These are phyloP conservation scores for Coemansia sp. DNA, from an alignment of 192 early-diverging fungal species.

Conservation along the genomic window DNA sequence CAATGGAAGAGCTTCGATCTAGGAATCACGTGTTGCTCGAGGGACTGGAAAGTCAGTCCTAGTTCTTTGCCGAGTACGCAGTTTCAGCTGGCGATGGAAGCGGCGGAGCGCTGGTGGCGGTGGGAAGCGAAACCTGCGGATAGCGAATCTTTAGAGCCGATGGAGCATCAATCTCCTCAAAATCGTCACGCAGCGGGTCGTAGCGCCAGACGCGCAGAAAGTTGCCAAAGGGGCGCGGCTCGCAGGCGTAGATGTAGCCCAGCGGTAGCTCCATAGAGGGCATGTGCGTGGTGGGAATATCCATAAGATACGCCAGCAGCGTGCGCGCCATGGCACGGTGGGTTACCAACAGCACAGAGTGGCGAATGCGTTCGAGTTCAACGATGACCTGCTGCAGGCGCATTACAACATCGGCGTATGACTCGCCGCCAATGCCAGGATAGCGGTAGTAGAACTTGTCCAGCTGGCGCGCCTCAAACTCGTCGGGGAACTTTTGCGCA, in stretches of 20 bases:
- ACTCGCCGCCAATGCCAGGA: constrained; percentile 95
- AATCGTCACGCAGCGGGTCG: constrained; percentile 22
- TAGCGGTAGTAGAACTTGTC: constrained; percentile 95
- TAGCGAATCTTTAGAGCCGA: constrained; percentile 43
- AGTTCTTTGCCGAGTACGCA: constrained; percentile 13
- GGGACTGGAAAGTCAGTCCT: background rate
- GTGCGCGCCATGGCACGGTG: constrained; percentile 92
- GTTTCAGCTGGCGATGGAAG: constrained; percentile 53
- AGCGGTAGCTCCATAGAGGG: constrained; percentile 78
- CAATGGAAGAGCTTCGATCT: background rate
- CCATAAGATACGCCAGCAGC: constrained; percentile 86
- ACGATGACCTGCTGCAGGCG: constrained; percentile 90
- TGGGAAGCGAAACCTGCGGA: constrained; percentile 23
- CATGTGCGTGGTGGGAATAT: constrained; percentile 78
- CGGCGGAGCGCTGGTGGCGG: constrained; percentile 12
- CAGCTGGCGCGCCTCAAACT: constrained; percentile 72
- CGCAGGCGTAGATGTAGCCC: constrained; percentile 75
- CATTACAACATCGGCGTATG: constrained; percentile 91
- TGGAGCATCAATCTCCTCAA: constrained; percentile 42
- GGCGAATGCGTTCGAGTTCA: constrained; percentile 91
- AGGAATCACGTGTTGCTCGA: background rate
- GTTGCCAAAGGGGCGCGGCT: constrained; percentile 84
- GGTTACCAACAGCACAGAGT: constrained; percentile 83
- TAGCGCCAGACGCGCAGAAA: constrained; percentile 46
- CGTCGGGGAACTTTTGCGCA: constrained; percentile 72